phyloP scores from a whole-genome alignment of 768 basidiomycete species.

The Exidia glandulosa region DNA sequence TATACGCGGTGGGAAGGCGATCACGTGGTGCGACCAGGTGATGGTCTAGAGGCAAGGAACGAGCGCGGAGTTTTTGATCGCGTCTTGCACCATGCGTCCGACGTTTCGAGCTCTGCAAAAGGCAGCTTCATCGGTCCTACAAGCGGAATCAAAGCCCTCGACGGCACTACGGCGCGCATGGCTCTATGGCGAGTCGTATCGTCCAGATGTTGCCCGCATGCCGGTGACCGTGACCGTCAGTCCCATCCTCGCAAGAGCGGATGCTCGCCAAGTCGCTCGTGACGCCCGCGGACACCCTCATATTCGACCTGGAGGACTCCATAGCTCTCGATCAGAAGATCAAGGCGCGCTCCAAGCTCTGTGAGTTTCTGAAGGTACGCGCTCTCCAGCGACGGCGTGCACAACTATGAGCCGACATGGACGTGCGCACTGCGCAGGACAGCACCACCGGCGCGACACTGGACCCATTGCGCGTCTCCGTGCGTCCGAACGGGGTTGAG shows the following conservation, averaged over 20 bases:
- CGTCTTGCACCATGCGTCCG: too few relatives aligned
- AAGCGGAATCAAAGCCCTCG: too few relatives aligned
- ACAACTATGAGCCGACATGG: background rate
- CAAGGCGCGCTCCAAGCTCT: slow-evolving; percentile 43
- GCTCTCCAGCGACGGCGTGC: background rate
- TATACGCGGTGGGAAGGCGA: too few relatives aligned
- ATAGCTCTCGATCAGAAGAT: slow-evolving; percentile 51
- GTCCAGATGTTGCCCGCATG: background rate
- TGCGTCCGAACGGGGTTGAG: slow-evolving; percentile 56
- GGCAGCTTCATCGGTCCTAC: background rate
- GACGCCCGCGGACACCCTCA: slow-evolving; percentile 57
- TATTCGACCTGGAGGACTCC: slow-evolving; percentile 87
- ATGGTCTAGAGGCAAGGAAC: too few relatives aligned
- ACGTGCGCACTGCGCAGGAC: slow-evolving; percentile 1
- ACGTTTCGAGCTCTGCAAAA: background rate
- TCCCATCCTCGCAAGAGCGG: slow-evolving; percentile 67
- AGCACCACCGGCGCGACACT: slow-evolving; percentile 10
- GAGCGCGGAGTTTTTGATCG: too few relatives aligned
- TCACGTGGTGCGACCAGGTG: too few relatives aligned
- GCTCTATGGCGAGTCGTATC: background rate
- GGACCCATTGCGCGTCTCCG: slow-evolving; percentile 46
- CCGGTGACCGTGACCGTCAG: slow-evolving; percentile 21
- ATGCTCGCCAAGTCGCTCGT: slow-evolving; percentile 73
- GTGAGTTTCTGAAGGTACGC: slow-evolving; percentile 44
- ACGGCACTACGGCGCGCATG: background rate